These are phyloP conservation scores for Alectoria sarmentosa DNA, from an alignment of 495 filamentous ascomycete species.

Conservation along the genomic window DNA sequence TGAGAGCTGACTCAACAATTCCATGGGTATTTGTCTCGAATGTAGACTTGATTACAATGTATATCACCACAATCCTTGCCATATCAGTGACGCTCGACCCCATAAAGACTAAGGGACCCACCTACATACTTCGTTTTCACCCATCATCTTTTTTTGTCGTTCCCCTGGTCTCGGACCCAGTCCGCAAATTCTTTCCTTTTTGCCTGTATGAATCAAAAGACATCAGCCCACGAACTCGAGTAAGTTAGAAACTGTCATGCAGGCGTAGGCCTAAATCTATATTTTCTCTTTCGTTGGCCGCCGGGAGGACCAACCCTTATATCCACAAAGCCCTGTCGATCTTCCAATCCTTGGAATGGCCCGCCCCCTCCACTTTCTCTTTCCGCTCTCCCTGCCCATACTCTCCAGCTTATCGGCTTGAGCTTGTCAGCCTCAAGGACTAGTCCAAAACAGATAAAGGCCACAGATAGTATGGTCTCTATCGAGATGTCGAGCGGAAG, in stretches of 20 bases:
- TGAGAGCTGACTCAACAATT: background rate
- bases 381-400: conserved; percentile 80
- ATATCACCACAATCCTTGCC: background rate
- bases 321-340: conserved; percentile 60
- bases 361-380: conserved; percentile 46
- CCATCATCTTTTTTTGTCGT: conserved; percentile 6
- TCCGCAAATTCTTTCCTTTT: conserved; percentile 71
- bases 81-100: background rate
- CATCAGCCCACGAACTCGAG: background rate
- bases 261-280: background rate
- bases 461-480: conserved; percentile 55
- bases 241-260: too few relatives aligned
- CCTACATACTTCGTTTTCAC: conserved; percentile 4
- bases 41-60: background rate
- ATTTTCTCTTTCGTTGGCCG: background rate
- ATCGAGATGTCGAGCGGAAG: conserved; percentile 67
- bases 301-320: conserved; percentile 49
- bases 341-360: conserved; percentile 49
- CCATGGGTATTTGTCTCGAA: background rate
- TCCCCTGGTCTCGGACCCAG: conserved; percentile 51
- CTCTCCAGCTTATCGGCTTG: conserved; percentile 71
- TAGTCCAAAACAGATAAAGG: conserved; percentile 62
- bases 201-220: conserved; percentile 37
- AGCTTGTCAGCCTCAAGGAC: conserved; percentile 62
- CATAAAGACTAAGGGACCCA: background rate